Evolutionary conservation across 257 asterid genomes (phyloP), one percentile per base, ranked within the genome.

Genomic region (Solanum sejunctum): DNA sequence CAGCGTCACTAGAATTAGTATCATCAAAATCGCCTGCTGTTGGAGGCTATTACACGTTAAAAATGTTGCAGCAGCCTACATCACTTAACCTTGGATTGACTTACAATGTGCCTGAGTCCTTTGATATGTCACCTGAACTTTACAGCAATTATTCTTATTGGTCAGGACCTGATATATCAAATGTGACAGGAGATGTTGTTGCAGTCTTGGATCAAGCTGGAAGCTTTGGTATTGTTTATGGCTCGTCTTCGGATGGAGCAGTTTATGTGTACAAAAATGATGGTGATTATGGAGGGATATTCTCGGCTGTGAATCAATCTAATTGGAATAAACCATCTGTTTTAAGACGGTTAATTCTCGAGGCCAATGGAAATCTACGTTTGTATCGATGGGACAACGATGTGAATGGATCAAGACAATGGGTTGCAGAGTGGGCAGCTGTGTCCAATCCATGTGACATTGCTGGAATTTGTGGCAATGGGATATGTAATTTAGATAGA

Each of bases 341-440:
- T 49, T 85, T 93, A 1, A 81, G 98, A 56, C 81, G 98, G 54
- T 61, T 95, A 73, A 86, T 87, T 36, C 93, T 94, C 0, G 99
- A 94, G 86, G 88, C 88, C 39, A 94, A 95, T 64, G 98, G 99
- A 23, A 95, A 95, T 83, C 86, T 95, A 23, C 89, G 98, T 10
- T 41, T 95, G 80, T 94, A 95, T 54, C 86, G 97, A 60, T 94
- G 99, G 99, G 99, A 92, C 82, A 85, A 88, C 43, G 93, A 94
- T 85, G 92, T 93, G 21, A 93, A 94, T 49, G 99, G 98, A 12
- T 91, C 99, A 0, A 86, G 91, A 11, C 97, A 91, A 78, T 95
- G 99, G 98, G 98, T 94, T 12, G 84, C 97, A 5, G 99, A 95
- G 83, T 94, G 99, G 99, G 98, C 98, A 3, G 98, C 98, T 0